Base-by-base conservation (phyloP, 371 early-diverging fungal genomes). In the Syncephalis fuscata region DNA sequence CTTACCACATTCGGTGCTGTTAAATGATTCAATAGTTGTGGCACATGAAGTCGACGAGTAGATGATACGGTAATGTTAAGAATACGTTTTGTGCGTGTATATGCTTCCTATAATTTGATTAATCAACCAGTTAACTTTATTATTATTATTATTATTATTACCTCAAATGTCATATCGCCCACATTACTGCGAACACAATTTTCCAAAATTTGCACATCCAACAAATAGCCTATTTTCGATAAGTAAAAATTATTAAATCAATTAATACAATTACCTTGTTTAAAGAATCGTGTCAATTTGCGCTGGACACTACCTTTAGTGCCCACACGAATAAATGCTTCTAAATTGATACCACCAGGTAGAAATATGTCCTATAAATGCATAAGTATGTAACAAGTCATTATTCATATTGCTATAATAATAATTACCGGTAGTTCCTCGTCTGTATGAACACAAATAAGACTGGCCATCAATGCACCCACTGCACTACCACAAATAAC, bases 1-100 rank as follows among this genome's bases (percentile, higher is more conserved):
- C 66, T 45, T 68, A 75, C 78, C n/a, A 80, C 82, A 57, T 81
- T 79, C 9, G 83, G 83, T 1, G 82, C 78, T 5, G 84, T 81
- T 27, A 79, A 55, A 55, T 81, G 73, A 51, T 83, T 83, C 17
- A 83, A 54, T 10, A 79, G 56, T 48, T 76, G 76, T 24, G 83
- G 83, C 2, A 78, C 76, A 53, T 81, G 80, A 24, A 71, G 71
- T 36, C 69, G 77, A 15, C 78, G 63, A 15, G 74, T 70, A 0
- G 80, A 74, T 1, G 74, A 72, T 1, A 83, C 81, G 8, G 76
- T 73, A 32, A 83, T 80, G 48, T 83, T 83, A 21, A 83, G 54
- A 3, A 80, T 68, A 4, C 84, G 65, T 38, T 76, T 71, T 1
- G 80, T 74, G 43, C 58, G 52, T 10, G 58, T 59, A 57, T 70